Percentiles rank a stretch among this genome's conserved stretches.
These are phyloP conservation scores for Corymbia calophylla DNA, from an alignment of 441 rosid genomes.

Conservation along the genomic window DNA sequence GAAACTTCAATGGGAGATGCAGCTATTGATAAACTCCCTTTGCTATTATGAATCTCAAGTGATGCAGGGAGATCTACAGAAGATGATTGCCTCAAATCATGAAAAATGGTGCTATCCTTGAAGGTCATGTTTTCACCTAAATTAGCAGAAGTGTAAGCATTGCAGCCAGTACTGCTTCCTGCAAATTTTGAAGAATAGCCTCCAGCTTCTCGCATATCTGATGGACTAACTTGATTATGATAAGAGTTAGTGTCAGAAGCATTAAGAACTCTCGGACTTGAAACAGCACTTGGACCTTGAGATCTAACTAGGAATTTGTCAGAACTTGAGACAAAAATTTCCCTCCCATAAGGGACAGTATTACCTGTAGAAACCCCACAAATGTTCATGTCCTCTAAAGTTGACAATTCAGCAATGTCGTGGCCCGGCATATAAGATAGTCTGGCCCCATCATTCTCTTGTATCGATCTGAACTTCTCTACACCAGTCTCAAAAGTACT, in stretches of 20 bases:
- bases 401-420: conserved; percentile 11
- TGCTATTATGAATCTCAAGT: conserved; percentile 6
- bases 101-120: conserved; percentile 6
- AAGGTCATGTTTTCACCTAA: conserved; percentile 5
- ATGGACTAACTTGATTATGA: conserved; percentile 7
- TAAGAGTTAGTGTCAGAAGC: conserved; percentile 16
- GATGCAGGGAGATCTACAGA: conserved; percentile 7
- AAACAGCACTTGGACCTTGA: conserved; percentile 18
- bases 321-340: background rate
- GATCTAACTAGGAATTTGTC: conserved; percentile 9
- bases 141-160: conserved; percentile 15
- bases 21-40: conserved; percentile 8
- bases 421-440: background rate
- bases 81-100: conserved; percentile 12
- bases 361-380: conserved; percentile 17
- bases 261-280: conserved; percentile 15
- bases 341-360: conserved; percentile 6
- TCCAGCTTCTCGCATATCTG: conserved; percentile 14
- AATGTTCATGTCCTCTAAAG: conserved; percentile 21
- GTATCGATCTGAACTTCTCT: background rate
- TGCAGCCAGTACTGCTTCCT: conserved; percentile 1
- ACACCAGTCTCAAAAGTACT: background rate
- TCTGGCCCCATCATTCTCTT: background rate
- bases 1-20: conserved; percentile 10
- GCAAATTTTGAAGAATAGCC: conserved; percentile 12